phyloP scores from a whole-genome alignment of 83 land plant genomes.

The Picea mariana region DNA sequence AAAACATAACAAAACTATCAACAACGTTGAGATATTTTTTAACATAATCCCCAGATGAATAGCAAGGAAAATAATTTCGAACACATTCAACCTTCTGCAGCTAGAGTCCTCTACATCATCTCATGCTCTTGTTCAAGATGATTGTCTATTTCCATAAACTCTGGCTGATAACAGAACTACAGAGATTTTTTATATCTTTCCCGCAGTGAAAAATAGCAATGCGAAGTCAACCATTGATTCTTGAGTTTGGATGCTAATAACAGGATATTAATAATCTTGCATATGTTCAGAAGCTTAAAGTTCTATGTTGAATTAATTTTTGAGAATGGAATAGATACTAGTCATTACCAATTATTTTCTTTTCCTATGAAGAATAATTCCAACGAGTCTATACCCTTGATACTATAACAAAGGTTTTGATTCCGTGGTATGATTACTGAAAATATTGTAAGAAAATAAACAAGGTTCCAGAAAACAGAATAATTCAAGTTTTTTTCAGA shows the following conservation, averaged over 20 bases:
- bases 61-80: neutral
- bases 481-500: neutral
- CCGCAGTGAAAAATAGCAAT: neutral
- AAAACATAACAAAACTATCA: neutral
- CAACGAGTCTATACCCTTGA: neutral
- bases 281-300: too few species aligned
- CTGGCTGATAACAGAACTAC: too few species aligned
- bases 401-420: neutral
- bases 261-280: too few species aligned
- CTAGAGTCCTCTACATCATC: neutral
- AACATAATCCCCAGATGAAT: neutral
- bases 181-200: neutral
- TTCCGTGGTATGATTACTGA: neutral
- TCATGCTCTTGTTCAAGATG: too few species aligned
- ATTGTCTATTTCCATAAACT: neutral
- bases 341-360: too few species aligned
- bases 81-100: neutral
- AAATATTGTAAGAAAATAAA: neutral
- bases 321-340: too few species aligned
- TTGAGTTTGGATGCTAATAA: too few species aligned
- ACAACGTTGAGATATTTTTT: neutral
- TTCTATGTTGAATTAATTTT: too few species aligned
- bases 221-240: neutral
- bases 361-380: too few species aligned
- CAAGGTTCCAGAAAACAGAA: neutral